Conservation (phyloP, 257 asterid species). For the Solanum peruvianum region DNA sequence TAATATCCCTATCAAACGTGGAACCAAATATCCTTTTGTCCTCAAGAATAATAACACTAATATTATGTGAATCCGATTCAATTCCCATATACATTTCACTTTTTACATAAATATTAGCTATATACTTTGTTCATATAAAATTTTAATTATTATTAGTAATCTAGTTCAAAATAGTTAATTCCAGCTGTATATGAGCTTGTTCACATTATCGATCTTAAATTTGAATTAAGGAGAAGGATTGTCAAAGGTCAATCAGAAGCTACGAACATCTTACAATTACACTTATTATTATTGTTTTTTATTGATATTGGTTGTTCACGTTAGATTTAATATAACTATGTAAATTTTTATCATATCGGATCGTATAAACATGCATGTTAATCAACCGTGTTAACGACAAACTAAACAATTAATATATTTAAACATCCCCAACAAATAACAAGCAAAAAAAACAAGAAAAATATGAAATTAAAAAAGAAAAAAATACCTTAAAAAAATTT, state of each 20-base stretch:
- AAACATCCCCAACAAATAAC: neutral
- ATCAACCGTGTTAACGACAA: neutral
- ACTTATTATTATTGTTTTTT: too few relatives aligned
- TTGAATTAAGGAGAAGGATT: neutral
- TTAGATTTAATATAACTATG: neutral
- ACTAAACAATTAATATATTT: neutral
- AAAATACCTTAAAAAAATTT: neutral
- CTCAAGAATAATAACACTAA: neutral
- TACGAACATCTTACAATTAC: neutral
- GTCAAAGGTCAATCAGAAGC: neutral
- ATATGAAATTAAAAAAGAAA: neutral
- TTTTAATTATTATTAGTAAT: neutral
- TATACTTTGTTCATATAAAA: neutral
- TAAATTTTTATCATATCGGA: neutral
- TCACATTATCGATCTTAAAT: neutral
- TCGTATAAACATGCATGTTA: neutral
- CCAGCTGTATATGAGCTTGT: neutral
- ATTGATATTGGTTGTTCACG: too few relatives aligned
- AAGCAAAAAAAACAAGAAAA: neutral
- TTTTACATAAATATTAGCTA: neutral
- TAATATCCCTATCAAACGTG: neutral
- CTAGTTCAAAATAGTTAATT: neutral
- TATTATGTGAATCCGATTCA: neutral
- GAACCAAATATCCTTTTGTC: neutral
- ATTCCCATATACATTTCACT: neutral